Conservation (phyloP, 192 early-diverging fungal species). For the Phlyctochytrium planicorne region DNA sequence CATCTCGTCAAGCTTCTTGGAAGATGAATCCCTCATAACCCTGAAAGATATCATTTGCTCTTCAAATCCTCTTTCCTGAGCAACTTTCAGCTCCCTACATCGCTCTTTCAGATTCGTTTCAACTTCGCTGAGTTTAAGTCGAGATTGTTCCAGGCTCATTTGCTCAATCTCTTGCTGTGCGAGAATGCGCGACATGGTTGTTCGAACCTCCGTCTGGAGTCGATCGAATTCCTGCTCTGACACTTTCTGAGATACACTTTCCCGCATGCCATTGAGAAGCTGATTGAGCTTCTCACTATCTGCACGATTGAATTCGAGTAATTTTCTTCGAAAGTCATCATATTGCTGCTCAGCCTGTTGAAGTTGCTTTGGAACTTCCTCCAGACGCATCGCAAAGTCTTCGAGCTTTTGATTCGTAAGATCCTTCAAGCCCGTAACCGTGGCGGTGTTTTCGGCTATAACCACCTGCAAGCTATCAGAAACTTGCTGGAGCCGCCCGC, state of each 20-base stretch:
- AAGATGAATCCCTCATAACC: slow-evolving; percentile 12
- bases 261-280: slow-evolving; percentile 12
- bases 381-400: slow-evolving; percentile 14
- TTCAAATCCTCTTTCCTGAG: slow-evolving; percentile 17
- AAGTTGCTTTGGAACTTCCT: slow-evolving; percentile 23
- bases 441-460: slow-evolving; percentile 17
- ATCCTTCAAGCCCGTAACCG: slow-evolving; percentile 12
- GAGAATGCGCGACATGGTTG: slow-evolving; percentile 4
- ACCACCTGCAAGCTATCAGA: slow-evolving; percentile 12
- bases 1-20: slow-evolving; percentile 26
- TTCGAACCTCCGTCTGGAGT: slow-evolving; percentile 17
- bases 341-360: slow-evolving; percentile 5
- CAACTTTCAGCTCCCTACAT: slow-evolving; percentile 19
- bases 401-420: slow-evolving; percentile 14
- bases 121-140: slow-evolving; percentile 10
- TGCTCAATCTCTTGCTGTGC: slow-evolving; percentile 28
- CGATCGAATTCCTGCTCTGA: slow-evolving; percentile 21
- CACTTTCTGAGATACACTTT: slow-evolving; percentile 15
- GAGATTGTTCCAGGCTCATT: slow-evolving; percentile 8
- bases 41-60: slow-evolving; percentile 16
- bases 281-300: slow-evolving; percentile 12
- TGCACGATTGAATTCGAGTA: slow-evolving; percentile 5
- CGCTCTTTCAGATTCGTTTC: slow-evolving; percentile 11
- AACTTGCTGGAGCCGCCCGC: slow-evolving; percentile 22
- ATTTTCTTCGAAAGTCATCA: slow-evolving; percentile 20